Conservation (phyloP, 2,329 filamentous ascomycete species). For the Curvularia hawaiiensis region DNA sequence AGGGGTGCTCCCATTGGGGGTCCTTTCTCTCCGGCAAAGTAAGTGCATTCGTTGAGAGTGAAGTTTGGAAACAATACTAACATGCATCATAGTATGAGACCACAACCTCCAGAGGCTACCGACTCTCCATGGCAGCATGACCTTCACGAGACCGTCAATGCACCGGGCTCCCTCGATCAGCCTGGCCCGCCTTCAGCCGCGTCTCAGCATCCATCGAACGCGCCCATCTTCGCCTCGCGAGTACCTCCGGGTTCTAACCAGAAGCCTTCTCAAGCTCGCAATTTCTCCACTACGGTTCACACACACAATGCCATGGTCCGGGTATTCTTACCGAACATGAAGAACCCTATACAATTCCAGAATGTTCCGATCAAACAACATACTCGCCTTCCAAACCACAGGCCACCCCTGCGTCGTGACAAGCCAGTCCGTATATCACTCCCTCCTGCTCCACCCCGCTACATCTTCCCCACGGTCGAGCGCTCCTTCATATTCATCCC, state of each 20-base stretch:
- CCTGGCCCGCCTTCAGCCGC: constrained; percentile 23
- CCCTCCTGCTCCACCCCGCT: constrained; percentile 77
- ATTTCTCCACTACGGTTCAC: constrained; percentile 80
- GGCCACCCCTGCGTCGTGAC: constrained; percentile 90
- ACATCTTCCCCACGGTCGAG: constrained; percentile 88
- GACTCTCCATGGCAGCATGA: constrained; percentile 90
- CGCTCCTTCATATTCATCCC: constrained; percentile 98
- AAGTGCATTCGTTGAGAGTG: constrained; percentile 43
- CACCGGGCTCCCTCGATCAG: constrained; percentile 41
- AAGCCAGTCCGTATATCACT: constrained; percentile 95
- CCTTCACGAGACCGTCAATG: constrained; percentile 74
- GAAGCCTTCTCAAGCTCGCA: constrained; percentile 43
- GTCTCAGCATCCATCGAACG: constrained; percentile 23
- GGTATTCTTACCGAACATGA: constrained; percentile 78
- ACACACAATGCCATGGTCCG: constrained; percentile 86
- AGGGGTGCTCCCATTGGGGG: constrained; percentile 59
- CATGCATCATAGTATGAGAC: constrained; percentile 45
- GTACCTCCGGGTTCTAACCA: constrained; percentile 29
- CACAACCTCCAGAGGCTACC: constrained; percentile 58
- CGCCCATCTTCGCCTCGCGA: constrained; percentile 30
- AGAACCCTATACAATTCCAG: constrained; percentile 71
- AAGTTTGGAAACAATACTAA: constrained; percentile 29
- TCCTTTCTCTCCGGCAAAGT: constrained; percentile 64
- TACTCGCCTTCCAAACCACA: constrained; percentile 91
- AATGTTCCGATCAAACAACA: constrained; percentile 86